These are phyloP conservation scores for Bipolaris bicolor DNA, from an alignment of 2,329 filamentous ascomycete genomes.

Conservation along the genomic window DNA sequence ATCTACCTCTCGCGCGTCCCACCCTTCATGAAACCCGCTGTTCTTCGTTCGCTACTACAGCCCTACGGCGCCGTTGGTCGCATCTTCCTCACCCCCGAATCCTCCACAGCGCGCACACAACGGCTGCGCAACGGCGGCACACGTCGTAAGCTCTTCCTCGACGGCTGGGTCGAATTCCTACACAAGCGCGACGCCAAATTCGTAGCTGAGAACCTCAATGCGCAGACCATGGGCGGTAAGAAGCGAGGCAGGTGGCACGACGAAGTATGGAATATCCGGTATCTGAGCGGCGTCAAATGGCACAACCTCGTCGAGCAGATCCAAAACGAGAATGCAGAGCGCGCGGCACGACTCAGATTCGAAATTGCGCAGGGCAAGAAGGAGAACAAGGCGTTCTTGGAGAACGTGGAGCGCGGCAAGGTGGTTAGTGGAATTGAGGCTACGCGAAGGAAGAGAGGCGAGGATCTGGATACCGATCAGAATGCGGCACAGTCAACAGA, in stretches of 20 bases:
- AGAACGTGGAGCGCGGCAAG: conserved; percentile 80
- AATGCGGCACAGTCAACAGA: conserved; percentile 22
- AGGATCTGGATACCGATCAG: conserved; percentile 29
- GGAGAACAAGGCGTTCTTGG: conserved; percentile 82
- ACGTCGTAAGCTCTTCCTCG: conserved; percentile 80
- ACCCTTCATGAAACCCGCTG: conserved; percentile 85
- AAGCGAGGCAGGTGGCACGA: conserved; percentile 84
- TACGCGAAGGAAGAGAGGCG: conserved; percentile 61
- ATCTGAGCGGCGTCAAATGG: conserved; percentile 87
- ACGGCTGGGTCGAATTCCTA: conserved; percentile 86
- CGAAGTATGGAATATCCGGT: conserved; percentile 84
- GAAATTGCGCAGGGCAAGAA: conserved; percentile 76
- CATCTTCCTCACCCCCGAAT: conserved; percentile 80
- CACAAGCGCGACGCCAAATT: conserved; percentile 77
- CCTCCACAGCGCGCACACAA: conserved; percentile 67
- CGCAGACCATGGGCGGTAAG: conserved; percentile 79
- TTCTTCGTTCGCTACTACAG: conserved; percentile 75
- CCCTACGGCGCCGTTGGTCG: conserved; percentile 78
- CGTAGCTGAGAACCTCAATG: conserved; percentile 78
- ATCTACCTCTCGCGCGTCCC: conserved; percentile 84
- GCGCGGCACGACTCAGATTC: conserved; percentile 74
- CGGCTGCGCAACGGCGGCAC: conserved; percentile 78
- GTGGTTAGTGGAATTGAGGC: conserved; percentile 68
- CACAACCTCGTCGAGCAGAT: conserved; percentile 74
- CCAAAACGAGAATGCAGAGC: conserved; percentile 79